Base-by-base conservation (phyloP, 2,329 filamentous ascomycete species). In the Trichoderma endophyticum region DNA sequence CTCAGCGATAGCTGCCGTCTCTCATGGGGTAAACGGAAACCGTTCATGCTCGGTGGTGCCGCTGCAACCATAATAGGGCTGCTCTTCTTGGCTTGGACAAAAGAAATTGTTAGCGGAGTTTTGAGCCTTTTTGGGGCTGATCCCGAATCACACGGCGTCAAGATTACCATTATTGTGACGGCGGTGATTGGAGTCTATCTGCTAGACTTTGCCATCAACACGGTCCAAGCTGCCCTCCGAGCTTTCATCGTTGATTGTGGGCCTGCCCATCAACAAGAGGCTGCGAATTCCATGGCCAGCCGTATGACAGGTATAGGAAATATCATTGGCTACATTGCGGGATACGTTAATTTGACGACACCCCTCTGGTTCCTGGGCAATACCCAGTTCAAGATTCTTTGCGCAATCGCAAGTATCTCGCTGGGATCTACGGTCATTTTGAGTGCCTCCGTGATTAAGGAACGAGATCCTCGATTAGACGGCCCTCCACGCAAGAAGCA, bases 241-340 rank as follows among this genome's bases (percentile, higher is more conserved):
- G 94, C 95, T 28, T 97, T 97, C 79, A 97, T 98, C 70, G 93
- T 98, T 28, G 95, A 98, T 79, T 95, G 94, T 78, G 93, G 93
- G 0, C 96, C 96, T 0, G 89, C 93, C 1, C 95, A 98, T 78
- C 95, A 98, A 80, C 95, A 98, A 83, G 95, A 97, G 81, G 87
- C 91, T 48, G 95, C 95, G 70, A 98, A 98, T 82, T 92, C 95
- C 54, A 98, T 97, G 95, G 94, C 95, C 24, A 95, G 93, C 78
- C 90, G 95, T 66, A 88, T 95, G 71, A 92, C 91, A 12, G 95
- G 95, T 28, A 84, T 97, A 60, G 96, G 95, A 36, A 98, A 97
- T 79, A 97, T 98, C 70, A 81, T 95, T 36, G 95, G 95, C 48
- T 98, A 96, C 79, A 86, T 97, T 26, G 94, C 93, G 70, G 95